Conservation (phyloP, 2,329 filamentous ascomycete species). For the Harringtonia aguacate region DNA sequence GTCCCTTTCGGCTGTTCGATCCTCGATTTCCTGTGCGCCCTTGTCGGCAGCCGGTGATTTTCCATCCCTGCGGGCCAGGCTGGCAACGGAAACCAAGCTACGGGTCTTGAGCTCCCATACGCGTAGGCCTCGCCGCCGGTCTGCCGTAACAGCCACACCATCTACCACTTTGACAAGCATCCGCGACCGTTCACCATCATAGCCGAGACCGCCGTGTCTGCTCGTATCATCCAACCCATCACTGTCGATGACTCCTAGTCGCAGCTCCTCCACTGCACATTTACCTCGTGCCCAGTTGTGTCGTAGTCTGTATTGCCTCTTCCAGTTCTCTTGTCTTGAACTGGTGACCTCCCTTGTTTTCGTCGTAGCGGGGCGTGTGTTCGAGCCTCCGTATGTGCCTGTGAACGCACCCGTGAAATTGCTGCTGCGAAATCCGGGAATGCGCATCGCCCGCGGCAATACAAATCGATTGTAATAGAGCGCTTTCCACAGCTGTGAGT, state of each 20-base stretch:
- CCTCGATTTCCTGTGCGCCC: background rate
- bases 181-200: conserved; percentile 22
- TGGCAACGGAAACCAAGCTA: conserved; percentile 42
- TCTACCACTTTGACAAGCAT: conserved; percentile 71
- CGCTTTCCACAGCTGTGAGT: conserved; percentile 84
- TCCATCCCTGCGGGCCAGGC: too few relatives aligned
- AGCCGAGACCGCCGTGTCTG: conserved; percentile 25
- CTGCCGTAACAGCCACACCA: conserved; percentile 68
- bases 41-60: too few relatives aligned
- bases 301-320: conserved; percentile 73
- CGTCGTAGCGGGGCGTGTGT: too few relatives aligned
- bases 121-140: conserved; percentile 57
- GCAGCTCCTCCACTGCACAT: conserved; percentile 70
- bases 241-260: conserved; percentile 20
- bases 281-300: conserved; percentile 85
- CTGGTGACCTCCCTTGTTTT: background rate
- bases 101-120: conserved; percentile 66
- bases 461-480: conserved; percentile 86
- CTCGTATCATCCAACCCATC: too few relatives aligned
- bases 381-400: too few relatives aligned
- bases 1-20: conserved; percentile 6
- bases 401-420: conserved; percentile 17
- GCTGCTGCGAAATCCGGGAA: conserved; percentile 49
- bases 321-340: conserved; percentile 53
- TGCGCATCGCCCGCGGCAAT: conserved; percentile 63